Percentiles rank a stretch among this genome's conserved stretches.
phyloP scores from a whole-genome alignment of 176 grass and related monocot species.

The Stipa capillata region DNA sequence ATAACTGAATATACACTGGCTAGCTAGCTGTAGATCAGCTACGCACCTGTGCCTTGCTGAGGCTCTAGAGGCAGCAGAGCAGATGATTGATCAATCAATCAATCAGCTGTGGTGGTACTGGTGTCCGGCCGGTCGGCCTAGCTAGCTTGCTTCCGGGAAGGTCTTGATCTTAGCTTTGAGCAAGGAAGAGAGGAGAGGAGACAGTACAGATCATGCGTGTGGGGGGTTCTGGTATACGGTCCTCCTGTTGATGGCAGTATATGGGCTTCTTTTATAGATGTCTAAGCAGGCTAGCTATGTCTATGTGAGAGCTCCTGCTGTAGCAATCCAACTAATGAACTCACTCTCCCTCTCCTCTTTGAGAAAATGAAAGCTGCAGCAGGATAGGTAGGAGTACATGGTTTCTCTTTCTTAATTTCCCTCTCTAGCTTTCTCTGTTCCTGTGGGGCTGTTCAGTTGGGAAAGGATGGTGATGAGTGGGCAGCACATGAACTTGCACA shows the following conservation, averaged over 20 bases:
- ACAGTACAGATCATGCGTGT: constrained; percentile 25
- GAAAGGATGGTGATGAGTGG: constrained; percentile 14
- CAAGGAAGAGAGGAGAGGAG: background rate
- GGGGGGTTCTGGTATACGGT: constrained; percentile 33
- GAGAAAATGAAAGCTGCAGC: constrained; percentile 4
- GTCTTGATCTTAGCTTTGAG: constrained; percentile 19
- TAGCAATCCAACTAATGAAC: background rate
- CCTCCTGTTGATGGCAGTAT: constrained; percentile 35
- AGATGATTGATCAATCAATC: constrained; percentile 33
- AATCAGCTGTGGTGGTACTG: background rate
- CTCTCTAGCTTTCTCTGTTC: background rate
- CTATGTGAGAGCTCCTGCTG: background rate
- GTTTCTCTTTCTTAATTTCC: background rate
- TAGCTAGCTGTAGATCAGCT: background rate
- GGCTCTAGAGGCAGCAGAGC: background rate
- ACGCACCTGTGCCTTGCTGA: background rate
- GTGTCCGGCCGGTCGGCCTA: background rate
- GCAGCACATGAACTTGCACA: constrained; percentile 39
- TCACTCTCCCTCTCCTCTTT: background rate
- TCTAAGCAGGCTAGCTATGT: background rate
- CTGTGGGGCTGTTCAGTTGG: constrained; percentile 21
- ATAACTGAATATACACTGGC: background rate
- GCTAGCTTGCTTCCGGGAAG: constrained; percentile 17
- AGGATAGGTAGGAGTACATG: background rate
- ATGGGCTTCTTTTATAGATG: constrained; percentile 49